Conservation (phyloP, 2,329 filamentous ascomycete genomes). For the Fusarium sp. region DNA sequence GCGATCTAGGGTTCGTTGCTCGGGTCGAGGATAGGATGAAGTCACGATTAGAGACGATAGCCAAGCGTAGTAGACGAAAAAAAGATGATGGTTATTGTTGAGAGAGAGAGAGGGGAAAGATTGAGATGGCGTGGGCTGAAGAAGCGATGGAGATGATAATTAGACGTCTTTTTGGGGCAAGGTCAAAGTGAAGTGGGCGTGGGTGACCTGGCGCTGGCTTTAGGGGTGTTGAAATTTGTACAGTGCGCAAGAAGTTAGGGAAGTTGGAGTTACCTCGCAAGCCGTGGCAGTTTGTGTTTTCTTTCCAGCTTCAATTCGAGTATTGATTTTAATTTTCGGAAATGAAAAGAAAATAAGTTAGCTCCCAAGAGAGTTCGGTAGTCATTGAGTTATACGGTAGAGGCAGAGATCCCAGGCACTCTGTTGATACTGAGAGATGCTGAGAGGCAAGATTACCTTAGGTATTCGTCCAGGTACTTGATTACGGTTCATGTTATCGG, state of each 20-base stretch:
- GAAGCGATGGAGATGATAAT: conserved; percentile 47
- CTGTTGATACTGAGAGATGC: conserved; percentile 7
- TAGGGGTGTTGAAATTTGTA: conserved; percentile 33
- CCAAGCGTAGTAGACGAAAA: conserved; percentile 20
- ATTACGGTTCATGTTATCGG: conserved; percentile 9
- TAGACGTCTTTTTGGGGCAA: conserved; percentile 48
- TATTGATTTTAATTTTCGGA: not conserved
- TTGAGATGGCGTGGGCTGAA: conserved; percentile 38
- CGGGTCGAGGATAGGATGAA: conserved; percentile 22
- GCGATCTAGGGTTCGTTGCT: conserved; percentile 31
- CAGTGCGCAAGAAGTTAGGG: conserved; percentile 40
- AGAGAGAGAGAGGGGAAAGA: conserved; percentile 34
- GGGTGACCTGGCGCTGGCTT: conserved; percentile 31
- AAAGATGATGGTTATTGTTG: conserved; percentile 39
- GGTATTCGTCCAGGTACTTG: conserved; percentile 12
- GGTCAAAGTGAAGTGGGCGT: conserved; percentile 46
- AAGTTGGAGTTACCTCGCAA: conserved; percentile 9
- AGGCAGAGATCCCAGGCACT: not conserved
- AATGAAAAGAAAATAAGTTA: not conserved
- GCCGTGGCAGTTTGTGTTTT: not conserved
- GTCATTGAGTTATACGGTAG: not conserved
- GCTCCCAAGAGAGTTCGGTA: not conserved
- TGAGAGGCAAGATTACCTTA: conserved; percentile 9
- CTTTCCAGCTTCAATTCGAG: conserved; percentile 4
- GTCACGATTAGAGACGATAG: conserved; percentile 19